These are phyloP conservation scores for Hirsutella thompsonii DNA, from an alignment of 2,329 filamentous ascomycete genomes.

Conservation along the genomic window DNA sequence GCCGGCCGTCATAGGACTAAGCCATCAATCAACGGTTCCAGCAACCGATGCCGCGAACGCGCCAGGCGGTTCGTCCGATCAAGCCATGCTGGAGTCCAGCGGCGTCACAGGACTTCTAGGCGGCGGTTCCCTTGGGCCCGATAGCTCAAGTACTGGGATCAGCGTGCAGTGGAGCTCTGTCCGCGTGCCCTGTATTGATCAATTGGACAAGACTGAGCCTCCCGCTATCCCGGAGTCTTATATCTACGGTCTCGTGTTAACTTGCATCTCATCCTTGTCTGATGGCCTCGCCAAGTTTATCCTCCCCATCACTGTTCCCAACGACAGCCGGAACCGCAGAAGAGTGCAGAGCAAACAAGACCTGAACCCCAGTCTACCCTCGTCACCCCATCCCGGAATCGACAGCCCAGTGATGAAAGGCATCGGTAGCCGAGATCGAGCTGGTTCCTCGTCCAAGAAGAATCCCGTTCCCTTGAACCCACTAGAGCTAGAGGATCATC, in stretches of 20 bases:
- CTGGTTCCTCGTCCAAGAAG: constrained; percentile 48
- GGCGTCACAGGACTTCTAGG: constrained; percentile 81
- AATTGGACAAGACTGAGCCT: constrained; percentile 82
- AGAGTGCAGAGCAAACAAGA: constrained; percentile 30
- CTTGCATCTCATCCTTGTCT: constrained; percentile 80
- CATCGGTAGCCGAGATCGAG: constrained; percentile 37
- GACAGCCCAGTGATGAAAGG: constrained; percentile 16
- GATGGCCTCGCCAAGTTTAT: constrained; percentile 91
- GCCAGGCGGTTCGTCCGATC: constrained; percentile 53
- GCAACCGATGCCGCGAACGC: constrained; percentile 41
- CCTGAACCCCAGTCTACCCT: constrained; percentile 28
- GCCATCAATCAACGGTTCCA: constrained; percentile 78
- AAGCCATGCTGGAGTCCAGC: constrained; percentile 79
- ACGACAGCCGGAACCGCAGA: constrained; percentile 46
- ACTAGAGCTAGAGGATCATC: constrained; percentile 59
- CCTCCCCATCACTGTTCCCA: constrained; percentile 74
- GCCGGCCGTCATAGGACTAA: constrained; percentile 74
- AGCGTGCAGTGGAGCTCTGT: constrained; percentile 86
- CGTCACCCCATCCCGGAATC: constrained; percentile 21
- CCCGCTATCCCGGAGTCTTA: constrained; percentile 83
- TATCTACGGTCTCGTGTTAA: constrained; percentile 76
- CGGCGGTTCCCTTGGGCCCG: constrained; percentile 52
- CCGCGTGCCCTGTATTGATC: constrained; percentile 79
- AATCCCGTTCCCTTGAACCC: constrained; percentile 78
- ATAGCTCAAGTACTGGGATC: constrained; percentile 62